Conservation (phyloP, 495 filamentous ascomycete genomes). For the Hypoxylon subgilvum region DNA sequence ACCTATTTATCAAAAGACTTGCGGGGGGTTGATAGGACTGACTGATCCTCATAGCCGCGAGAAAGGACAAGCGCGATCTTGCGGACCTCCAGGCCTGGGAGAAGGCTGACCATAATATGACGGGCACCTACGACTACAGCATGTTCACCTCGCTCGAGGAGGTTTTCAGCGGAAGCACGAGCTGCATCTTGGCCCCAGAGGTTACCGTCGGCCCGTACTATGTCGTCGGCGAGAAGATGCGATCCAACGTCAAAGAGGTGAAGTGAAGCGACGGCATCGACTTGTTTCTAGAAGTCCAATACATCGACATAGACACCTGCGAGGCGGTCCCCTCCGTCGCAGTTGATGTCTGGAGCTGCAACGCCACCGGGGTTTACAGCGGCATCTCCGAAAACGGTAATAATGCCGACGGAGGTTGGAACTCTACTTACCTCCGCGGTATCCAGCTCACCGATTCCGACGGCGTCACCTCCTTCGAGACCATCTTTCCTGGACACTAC, state of each 20-base stretch:
- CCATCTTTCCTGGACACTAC: constrained; percentile 67
- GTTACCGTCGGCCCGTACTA: constrained; percentile 63
- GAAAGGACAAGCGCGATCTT: constrained; percentile 49
- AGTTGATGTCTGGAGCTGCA: constrained; percentile 62
- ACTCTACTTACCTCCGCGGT: constrained; percentile 59
- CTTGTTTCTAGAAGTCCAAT: constrained; percentile 54
- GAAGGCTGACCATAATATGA: constrained; percentile 50
- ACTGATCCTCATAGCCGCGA: constrained; percentile 21
- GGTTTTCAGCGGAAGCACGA: constrained; percentile 59
- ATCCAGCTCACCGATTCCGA: constrained; percentile 58
- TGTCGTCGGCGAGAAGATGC: constrained; percentile 56
- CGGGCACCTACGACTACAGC: constrained; percentile 46
- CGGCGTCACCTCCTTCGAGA: constrained; percentile 61
- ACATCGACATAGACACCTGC: constrained; percentile 63
- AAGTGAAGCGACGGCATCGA: constrained; percentile 53
- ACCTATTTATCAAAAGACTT: too few species aligned
- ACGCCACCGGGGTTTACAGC: constrained; percentile 65
- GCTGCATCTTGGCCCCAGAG: constrained; percentile 55
- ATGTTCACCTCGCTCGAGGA: constrained; percentile 49
- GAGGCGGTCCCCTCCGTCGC: constrained; percentile 59
- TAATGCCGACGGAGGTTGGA: constrained; percentile 40
- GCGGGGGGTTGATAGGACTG: not conserved
- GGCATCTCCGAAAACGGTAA: constrained; percentile 46
- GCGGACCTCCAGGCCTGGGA: constrained; percentile 49
- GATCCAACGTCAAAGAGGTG: constrained; percentile 53